Evolutionary conservation across 352 stramenopile genomes (phyloP).

Genomic region (Pythium insidiosum): DNA sequence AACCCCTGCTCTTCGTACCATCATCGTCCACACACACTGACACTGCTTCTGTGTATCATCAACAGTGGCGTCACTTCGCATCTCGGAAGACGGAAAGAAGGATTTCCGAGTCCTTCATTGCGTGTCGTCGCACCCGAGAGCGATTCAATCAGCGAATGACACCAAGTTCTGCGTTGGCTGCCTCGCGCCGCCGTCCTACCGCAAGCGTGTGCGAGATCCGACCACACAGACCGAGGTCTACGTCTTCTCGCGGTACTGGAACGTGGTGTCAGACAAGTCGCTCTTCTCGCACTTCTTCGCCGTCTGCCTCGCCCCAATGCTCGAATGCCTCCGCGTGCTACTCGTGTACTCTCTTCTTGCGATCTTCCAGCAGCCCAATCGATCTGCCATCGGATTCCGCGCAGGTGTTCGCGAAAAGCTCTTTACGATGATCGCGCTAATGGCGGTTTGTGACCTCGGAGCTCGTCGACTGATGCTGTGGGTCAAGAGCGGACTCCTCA

Average conservation of each 20-base stretch:
- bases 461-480: constrained; percentile 48
- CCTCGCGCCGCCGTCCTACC: constrained; percentile 36
- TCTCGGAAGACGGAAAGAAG: constrained; percentile 49
- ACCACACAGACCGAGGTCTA: constrained; percentile 41
- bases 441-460: constrained; percentile 47
- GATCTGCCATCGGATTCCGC: no score
- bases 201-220: no score
- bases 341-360: constrained; percentile 52
- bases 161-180: constrained; percentile 57
- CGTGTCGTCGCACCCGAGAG: constrained; percentile 32
- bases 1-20: not conserved
- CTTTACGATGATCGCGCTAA: constrained; percentile 32
- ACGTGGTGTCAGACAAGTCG: constrained; percentile 72
- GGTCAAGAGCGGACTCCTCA: constrained; percentile 70
- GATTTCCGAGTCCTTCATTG: constrained; percentile 77
- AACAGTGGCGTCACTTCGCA: constrained; percentile 55
- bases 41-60: not conserved
- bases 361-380: constrained; percentile 44
- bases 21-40: not conserved
- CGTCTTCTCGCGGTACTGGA: constrained; percentile 80
- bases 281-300: constrained; percentile 58
- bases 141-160: no score
- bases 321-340: constrained; percentile 56
- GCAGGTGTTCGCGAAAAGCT: constrained; percentile 29
- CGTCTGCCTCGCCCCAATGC: constrained; percentile 45